These are phyloP conservation scores for Jaapia argillacea DNA, from an alignment of 768 basidiomycete genomes.

Conservation along the genomic window DNA sequence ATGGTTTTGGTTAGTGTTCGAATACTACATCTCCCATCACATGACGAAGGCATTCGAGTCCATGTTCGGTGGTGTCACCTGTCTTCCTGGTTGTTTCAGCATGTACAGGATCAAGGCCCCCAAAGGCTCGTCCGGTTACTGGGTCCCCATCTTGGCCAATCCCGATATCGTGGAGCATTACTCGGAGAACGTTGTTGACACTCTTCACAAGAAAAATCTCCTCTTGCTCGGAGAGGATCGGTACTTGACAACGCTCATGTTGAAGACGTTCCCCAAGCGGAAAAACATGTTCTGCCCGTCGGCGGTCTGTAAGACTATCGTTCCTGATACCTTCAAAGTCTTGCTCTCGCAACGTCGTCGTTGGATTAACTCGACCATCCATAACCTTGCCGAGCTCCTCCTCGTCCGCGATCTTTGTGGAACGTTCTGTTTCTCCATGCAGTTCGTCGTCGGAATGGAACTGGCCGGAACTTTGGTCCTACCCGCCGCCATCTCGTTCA, in stretches of 20 bases:
- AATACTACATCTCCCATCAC: conserved; percentile 99
- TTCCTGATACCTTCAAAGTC: conserved; percentile 92
- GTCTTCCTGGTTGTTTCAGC: conserved; percentile 97
- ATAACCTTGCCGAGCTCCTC: conserved; percentile 92
- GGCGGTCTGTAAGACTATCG: conserved; percentile 97
- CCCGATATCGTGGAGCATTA: conserved; percentile 99
- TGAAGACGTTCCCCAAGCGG: conserved; percentile 98
- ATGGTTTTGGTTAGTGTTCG: conserved; percentile 66
- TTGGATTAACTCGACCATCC: conserved; percentile 99
- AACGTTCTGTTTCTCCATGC: conserved; percentile 99
- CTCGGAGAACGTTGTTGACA: conserved; percentile 98
- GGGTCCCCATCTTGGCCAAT: conserved; percentile 98
- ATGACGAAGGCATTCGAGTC: conserved; percentile 99
- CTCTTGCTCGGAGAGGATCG: conserved; percentile 98
- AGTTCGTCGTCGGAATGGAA: conserved; percentile 99
- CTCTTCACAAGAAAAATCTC: conserved; percentile 98
- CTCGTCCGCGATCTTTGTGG: conserved; percentile 97
- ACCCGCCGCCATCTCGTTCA: conserved; percentile 96
- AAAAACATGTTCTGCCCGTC: conserved; percentile 99
- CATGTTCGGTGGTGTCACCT: conserved; percentile 99
- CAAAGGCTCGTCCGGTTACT: conserved; percentile 92
- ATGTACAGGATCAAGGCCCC: conserved; percentile 99
- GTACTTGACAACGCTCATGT: conserved; percentile 92
- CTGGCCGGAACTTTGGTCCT: conserved; percentile 92
- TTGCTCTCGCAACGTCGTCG: conserved; percentile 93